phyloP scores from a whole-genome alignment of 23 red algal species.

The Cyanidiococcus yangmingshanensis region DNA sequence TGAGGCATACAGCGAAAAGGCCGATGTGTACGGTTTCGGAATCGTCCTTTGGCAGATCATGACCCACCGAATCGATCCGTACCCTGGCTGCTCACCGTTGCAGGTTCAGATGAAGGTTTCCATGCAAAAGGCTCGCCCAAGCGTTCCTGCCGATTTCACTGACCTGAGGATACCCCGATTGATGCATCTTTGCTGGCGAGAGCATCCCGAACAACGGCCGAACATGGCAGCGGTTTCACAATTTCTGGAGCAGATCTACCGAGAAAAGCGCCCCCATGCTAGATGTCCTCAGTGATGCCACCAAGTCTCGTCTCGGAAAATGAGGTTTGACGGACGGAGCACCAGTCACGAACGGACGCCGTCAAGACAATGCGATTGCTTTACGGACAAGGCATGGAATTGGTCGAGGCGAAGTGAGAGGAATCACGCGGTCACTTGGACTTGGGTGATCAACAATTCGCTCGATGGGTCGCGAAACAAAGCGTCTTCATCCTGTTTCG shows the following conservation, averaged over 20 bases:
- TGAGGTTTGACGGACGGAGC: too few species aligned
- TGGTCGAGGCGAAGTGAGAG: too few species aligned
- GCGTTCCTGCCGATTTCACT: background rate
- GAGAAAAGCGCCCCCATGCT: too few species aligned
- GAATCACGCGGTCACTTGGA: too few species aligned
- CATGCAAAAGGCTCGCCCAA: background rate
- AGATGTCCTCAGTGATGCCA: too few species aligned
- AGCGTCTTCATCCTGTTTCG: too few species aligned
- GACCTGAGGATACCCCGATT: background rate
- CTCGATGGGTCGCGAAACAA: too few species aligned
- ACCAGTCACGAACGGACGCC: too few species aligned
- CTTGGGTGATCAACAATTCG: too few species aligned
- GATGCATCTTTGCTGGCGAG: conserved; percentile 5
- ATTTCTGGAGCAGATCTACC: background rate
- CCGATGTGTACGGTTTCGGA: conserved; percentile 29
- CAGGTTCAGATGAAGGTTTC: conserved; percentile 4
- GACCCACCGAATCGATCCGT: conserved; percentile 12
- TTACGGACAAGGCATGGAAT: too few species aligned
- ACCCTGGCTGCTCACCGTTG: background rate
- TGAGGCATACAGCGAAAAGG: conserved; percentile 31
- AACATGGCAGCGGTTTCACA: background rate
- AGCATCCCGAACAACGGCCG: background rate
- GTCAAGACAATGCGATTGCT: too few species aligned
- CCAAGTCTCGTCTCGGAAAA: too few species aligned
- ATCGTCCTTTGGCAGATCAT: conserved; percentile 28